Conservation (phyloP, 2,329 filamentous ascomycete genomes). For the Verticillium alfalfae region DNA sequence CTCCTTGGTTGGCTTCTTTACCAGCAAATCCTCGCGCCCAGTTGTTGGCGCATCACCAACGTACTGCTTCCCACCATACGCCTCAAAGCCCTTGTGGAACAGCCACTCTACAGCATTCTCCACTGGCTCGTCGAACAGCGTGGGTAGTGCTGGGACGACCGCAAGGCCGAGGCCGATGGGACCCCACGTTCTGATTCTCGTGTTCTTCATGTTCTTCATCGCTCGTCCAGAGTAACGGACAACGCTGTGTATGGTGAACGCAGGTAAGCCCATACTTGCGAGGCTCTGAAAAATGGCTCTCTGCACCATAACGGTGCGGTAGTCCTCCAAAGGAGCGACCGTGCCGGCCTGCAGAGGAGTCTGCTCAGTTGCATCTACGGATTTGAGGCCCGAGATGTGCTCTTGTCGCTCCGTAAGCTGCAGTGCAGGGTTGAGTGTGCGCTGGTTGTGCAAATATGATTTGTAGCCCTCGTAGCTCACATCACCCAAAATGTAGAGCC, state of each 20-base stretch:
- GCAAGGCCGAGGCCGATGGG: slow-evolving; percentile 80
- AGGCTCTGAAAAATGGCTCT: slow-evolving; percentile 84
- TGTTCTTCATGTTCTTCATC: slow-evolving; percentile 78
- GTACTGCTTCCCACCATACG: slow-evolving; percentile 57
- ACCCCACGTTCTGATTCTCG: slow-evolving; percentile 71
- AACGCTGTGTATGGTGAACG: slow-evolving; percentile 89
- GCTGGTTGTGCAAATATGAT: slow-evolving; percentile 82
- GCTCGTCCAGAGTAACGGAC: slow-evolving; percentile 83
- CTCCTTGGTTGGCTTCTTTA: slow-evolving; percentile 19
- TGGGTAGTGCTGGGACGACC: slow-evolving; percentile 77
- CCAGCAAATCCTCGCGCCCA: slow-evolving; percentile 44
- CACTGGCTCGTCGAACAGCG: slow-evolving; percentile 85
- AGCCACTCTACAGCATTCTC: slow-evolving; percentile 86
- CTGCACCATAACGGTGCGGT: slow-evolving; percentile 84
- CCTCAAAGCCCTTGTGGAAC: slow-evolving; percentile 77
- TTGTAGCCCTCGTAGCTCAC: slow-evolving; percentile 94
- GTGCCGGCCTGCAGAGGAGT: slow-evolving; percentile 24
- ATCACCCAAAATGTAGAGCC: slow-evolving; percentile 88
- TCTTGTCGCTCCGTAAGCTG: slow-evolving; percentile 45
- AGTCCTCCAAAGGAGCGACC: slow-evolving; percentile 77
- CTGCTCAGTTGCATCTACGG: slow-evolving; percentile 17
- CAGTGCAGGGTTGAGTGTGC: slow-evolving; percentile 62
- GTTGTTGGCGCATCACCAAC: slow-evolving; percentile 50
- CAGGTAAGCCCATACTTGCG: slow-evolving; percentile 89
- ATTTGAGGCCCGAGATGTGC: slow-evolving; percentile 39